These are phyloP conservation scores for Strobilomyces echinocephalus DNA, from an alignment of 768 basidiomycete species.

Conservation along the genomic window DNA sequence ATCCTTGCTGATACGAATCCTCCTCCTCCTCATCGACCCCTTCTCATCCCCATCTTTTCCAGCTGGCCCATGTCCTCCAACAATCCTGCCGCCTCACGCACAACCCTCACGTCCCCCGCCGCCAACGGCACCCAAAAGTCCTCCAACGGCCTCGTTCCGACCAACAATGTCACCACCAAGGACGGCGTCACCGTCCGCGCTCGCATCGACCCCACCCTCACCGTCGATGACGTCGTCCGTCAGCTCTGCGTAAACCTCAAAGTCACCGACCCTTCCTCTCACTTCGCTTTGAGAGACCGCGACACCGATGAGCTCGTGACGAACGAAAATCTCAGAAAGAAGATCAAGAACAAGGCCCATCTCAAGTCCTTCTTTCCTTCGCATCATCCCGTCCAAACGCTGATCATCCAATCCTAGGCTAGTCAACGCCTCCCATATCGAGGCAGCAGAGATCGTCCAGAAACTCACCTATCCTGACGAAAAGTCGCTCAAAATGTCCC, in stretches of 20 bases:
- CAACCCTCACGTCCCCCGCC: constrained; percentile 24
- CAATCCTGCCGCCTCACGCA: constrained; percentile 30
- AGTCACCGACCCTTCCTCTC: constrained; percentile 64
- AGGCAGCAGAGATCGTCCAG: constrained; percentile 71
- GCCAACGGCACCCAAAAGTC: constrained; percentile 38
- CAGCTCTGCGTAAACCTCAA: constrained; percentile 80
- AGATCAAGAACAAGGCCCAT: constrained; percentile 73
- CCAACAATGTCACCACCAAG: constrained; percentile 76
- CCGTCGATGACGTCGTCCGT: constrained; percentile 79
- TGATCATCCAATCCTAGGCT: constrained; percentile 43
- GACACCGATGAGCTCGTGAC: constrained; percentile 81
- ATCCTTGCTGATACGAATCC: constrained; percentile 38
- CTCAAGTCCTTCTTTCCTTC: constrained; percentile 54
- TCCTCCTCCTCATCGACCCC: neutral
- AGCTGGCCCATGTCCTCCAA: constrained; percentile 23
- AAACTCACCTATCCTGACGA: constrained; percentile 62
- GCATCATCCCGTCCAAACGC: neutral
- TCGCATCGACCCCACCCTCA: constrained; percentile 78
- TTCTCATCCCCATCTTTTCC: constrained; percentile 3
- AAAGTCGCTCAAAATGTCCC: constrained; percentile 55
- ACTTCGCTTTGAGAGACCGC: constrained; percentile 73
- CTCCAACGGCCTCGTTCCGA: constrained; percentile 57
- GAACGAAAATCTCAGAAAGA: constrained; percentile 78
- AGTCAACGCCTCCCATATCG: constrained; percentile 73
- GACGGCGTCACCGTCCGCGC: constrained; percentile 74